Conservation (phyloP, 2,329 filamentous ascomycete species). For the Simplicillium sp. region DNA sequence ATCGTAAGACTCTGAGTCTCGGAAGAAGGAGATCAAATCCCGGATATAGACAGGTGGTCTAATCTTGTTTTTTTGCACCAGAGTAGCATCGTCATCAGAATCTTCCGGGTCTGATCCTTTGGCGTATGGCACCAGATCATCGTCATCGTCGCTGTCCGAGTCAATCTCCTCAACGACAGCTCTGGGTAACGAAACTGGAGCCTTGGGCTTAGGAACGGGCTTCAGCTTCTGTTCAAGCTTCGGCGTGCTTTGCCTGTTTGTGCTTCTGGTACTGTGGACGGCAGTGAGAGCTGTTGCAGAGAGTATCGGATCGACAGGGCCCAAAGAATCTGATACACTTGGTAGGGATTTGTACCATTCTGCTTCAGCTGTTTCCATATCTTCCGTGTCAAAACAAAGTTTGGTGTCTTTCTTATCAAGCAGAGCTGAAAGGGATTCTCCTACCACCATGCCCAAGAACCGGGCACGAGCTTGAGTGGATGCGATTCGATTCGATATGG, state of each 20-base stretch:
- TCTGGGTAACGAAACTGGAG: slow-evolving; percentile 20
- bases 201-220: slow-evolving; percentile 16
- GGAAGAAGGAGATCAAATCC: slow-evolving; percentile 69
- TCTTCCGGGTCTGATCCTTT: slow-evolving; percentile 88
- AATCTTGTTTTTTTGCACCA: slow-evolving; percentile 74
- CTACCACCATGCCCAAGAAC: slow-evolving; percentile 82
- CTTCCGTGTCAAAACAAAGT: slow-evolving; percentile 78
- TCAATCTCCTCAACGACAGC: slow-evolving; percentile 58
- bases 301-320: slow-evolving; percentile 19
- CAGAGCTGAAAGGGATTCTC: slow-evolving; percentile 58
- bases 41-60: slow-evolving; percentile 84
- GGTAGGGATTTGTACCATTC: slow-evolving; percentile 64
- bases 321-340: slow-evolving; percentile 51
- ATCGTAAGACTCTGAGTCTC: slow-evolving; percentile 77
- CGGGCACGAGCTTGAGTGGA: slow-evolving; percentile 66
- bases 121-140: slow-evolving; percentile 65
- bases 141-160: slow-evolving; percentile 49
- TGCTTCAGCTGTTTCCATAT: slow-evolving; percentile 64
- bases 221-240: slow-evolving; percentile 17
- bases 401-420: slow-evolving; percentile 58
- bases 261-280: neutral
- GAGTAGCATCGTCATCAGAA: slow-evolving; percentile 84
- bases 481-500: slow-evolving; percentile 76
- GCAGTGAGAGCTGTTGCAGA: neutral
- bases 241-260: slow-evolving; percentile 9